Conservation (phyloP, 345 rosid genomes). For the Euphorbia pulcherrima region DNA sequence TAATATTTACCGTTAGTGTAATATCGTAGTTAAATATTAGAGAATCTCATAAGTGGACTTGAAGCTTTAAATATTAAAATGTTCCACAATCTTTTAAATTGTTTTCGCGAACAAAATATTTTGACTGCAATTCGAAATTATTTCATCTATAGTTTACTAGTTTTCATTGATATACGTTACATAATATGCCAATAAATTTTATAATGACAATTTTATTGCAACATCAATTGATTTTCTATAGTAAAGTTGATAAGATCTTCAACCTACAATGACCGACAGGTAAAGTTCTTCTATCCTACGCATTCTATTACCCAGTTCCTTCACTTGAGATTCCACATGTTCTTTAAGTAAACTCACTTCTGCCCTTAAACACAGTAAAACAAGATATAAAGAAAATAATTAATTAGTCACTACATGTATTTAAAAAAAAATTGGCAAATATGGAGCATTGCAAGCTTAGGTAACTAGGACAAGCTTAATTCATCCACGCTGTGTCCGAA, state of each 20-base stretch:
- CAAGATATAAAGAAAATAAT: slow-evolving; percentile 17
- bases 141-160: too few relatives aligned
- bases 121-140: too few relatives aligned
- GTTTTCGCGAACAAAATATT: too few relatives aligned
- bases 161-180: too few relatives aligned
- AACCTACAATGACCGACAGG: slow-evolving; percentile 44
- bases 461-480: slow-evolving; percentile 50
- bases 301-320: slow-evolving; percentile 69
- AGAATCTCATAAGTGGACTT: too few relatives aligned
- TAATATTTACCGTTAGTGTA: too few relatives aligned
- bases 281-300: slow-evolving; percentile 55
- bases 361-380: slow-evolving; percentile 63
- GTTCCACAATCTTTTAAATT: too few relatives aligned
- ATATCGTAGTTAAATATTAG: too few relatives aligned
- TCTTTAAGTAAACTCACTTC: slow-evolving; percentile 61
- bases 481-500: slow-evolving; percentile 69
- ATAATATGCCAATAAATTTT: too few relatives aligned
- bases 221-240: too few relatives aligned
- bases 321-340: slow-evolving; percentile 64
- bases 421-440: neutral
- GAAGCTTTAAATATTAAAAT: too few relatives aligned
- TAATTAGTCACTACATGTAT: slow-evolving; percentile 18
- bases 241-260: slow-evolving; percentile 99
- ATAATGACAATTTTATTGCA: too few relatives aligned
- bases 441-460: neutral